Evolutionary conservation across 371 early-diverging fungal genomes (phyloP).

Genomic region (Amoeboaphelidium protococcarum): DNA sequence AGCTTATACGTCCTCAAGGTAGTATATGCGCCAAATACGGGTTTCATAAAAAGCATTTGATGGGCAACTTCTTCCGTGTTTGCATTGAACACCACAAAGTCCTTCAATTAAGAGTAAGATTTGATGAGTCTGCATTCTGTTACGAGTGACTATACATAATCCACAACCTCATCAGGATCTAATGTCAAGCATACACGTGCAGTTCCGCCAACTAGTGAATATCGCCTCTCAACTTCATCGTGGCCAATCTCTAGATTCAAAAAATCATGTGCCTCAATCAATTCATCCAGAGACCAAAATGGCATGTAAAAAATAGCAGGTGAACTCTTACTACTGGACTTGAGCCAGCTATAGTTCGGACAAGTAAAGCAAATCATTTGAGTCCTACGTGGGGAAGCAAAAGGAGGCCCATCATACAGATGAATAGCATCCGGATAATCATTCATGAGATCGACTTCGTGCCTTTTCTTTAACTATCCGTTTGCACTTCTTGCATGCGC

Average conservation of each 20-base stretch:
- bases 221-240: not conserved
- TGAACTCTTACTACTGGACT: not conserved
- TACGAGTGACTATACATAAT: not conserved
- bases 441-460: too few relatives aligned
- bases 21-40: too few relatives aligned
- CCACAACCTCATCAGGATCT: not conserved
- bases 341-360: not conserved
- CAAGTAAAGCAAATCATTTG: slow-evolving; percentile 1
- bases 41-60: not conserved
- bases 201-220: not conserved
- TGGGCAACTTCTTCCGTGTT: not conserved
- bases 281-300: not conserved
- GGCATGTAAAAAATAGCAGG: not conserved
- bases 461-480: too few relatives aligned
- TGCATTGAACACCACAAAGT: not conserved
- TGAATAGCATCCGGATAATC: not conserved
- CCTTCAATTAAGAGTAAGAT: not conserved
- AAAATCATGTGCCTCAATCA: not conserved
- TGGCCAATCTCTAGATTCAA: not conserved
- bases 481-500: too few relatives aligned
- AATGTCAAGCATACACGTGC: not conserved
- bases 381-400: not conserved
- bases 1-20: too few relatives aligned
- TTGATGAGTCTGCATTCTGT: not conserved
- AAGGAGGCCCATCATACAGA: not conserved